phyloP scores from a whole-genome alignment of 148 eudicot species.

The Simmondsia chinensis region DNA sequence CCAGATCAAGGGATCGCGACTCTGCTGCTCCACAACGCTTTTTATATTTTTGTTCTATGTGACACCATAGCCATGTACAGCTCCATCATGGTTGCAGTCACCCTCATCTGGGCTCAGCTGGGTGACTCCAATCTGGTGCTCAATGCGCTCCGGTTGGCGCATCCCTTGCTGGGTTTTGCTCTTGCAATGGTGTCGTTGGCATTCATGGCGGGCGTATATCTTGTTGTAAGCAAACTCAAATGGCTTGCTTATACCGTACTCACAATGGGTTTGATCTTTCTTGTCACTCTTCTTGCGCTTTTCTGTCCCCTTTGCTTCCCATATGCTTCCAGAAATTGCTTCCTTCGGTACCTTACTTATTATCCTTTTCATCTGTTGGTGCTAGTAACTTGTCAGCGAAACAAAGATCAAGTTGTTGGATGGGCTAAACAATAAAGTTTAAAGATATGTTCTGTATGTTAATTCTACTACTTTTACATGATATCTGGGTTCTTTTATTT shows the following conservation, averaged over 20 bases:
- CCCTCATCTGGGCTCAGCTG: constrained; percentile 34
- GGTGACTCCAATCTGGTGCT: constrained; percentile 19
- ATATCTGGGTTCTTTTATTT: too few relatives aligned
- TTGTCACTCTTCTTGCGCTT: constrained; percentile 9
- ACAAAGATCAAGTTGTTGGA: too few relatives aligned
- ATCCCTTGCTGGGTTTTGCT: constrained; percentile 26
- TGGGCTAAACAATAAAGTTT: too few relatives aligned
- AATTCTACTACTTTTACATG: too few relatives aligned
- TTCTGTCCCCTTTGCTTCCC: constrained; percentile 20
- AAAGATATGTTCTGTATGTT: too few relatives aligned
- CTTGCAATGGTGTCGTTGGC: constrained; percentile 39
- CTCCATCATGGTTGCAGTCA: constrained; percentile 24
- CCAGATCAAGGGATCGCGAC: constrained; percentile 10
- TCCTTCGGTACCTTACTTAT: constrained; percentile 15
- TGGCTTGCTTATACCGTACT: constrained; percentile 31
- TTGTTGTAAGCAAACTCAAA: constrained; percentile 16
- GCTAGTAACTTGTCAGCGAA: constrained; percentile 2
- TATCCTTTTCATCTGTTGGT: constrained; percentile 11
- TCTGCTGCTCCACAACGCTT: constrained; percentile 3
- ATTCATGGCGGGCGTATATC: constrained; percentile 32
- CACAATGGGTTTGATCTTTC: constrained; percentile 20
- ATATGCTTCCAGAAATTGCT: background rate
- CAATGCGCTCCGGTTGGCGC: constrained; percentile 15
- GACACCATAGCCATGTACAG: constrained; percentile 35
- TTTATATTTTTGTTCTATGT: constrained; percentile 22